These are phyloP conservation scores for Calonectria crousiana DNA, from an alignment of 2,329 filamentous ascomycete species.

Conservation along the genomic window DNA sequence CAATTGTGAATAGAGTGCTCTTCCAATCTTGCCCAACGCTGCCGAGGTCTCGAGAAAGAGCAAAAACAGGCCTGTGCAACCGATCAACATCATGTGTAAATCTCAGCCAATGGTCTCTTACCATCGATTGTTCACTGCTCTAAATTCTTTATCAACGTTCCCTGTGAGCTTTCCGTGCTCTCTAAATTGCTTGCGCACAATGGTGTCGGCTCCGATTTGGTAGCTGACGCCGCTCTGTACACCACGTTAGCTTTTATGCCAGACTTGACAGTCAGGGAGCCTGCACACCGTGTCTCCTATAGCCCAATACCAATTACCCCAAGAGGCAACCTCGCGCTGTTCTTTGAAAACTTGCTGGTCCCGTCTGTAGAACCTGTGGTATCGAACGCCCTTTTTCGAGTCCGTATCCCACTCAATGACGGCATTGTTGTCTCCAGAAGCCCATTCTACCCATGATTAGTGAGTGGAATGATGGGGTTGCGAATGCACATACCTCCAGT, in stretches of 20 bases:
- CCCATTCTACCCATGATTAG: slow-evolving; percentile 69
- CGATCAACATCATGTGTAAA: neutral
- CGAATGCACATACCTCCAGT: slow-evolving; percentile 50
- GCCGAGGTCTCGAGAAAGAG: slow-evolving; percentile 74
- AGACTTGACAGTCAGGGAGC: slow-evolving; percentile 34
- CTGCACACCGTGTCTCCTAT: slow-evolving; percentile 51
- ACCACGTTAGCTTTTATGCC: neutral
- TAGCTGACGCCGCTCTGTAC: slow-evolving; percentile 65
- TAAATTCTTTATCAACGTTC: slow-evolving; percentile 72
- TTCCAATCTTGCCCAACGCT: slow-evolving; percentile 53
- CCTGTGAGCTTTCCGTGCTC: slow-evolving; percentile 73
- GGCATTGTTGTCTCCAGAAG: slow-evolving; percentile 69
- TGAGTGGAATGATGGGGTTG: neutral
- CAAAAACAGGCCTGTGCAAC: slow-evolving; percentile 74
- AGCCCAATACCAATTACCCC: slow-evolving; percentile 84
- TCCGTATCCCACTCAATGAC: slow-evolving; percentile 73
- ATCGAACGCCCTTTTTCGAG: slow-evolving; percentile 64
- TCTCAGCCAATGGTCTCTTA: neutral
- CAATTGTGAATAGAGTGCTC: slow-evolving; percentile 77
- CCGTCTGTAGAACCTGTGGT: slow-evolving; percentile 73
- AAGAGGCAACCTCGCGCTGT: slow-evolving; percentile 77
- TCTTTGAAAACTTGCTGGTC: slow-evolving; percentile 77
- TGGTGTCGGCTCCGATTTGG: slow-evolving; percentile 75
- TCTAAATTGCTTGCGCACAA: slow-evolving; percentile 76
- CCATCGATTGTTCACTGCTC: slow-evolving; percentile 57